Conservation (phyloP, 257 asterid species). For the Rauvolfia tetraphylla region DNA sequence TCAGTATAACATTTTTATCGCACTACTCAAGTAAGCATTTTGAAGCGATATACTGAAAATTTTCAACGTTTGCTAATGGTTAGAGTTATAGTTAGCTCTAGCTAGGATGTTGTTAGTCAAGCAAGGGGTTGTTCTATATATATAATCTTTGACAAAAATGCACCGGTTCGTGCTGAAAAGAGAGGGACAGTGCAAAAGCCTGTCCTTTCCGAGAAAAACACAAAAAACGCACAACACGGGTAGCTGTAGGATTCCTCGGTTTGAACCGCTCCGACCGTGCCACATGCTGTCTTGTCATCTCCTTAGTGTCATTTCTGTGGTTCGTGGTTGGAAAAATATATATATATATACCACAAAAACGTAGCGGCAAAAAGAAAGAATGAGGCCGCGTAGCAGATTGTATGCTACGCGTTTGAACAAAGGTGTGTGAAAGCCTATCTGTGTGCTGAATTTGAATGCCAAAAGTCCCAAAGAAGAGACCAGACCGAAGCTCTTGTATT, state of each 20-base stretch:
- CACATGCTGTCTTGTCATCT: slow-evolving; percentile 12
- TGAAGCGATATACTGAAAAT: too few species aligned
- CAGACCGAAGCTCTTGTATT: neutral
- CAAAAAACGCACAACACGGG: neutral
- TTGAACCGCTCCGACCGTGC: slow-evolving; percentile 1
- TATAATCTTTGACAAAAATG: neutral
- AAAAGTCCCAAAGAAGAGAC: neutral
- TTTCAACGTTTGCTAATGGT: too few species aligned
- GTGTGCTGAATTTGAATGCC: neutral
- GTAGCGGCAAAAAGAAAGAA: neutral
- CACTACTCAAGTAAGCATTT: too few species aligned
- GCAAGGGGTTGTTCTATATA: neutral
- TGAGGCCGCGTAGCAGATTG: neutral
- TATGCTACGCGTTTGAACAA: neutral
- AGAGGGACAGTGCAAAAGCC: slow-evolving; percentile 2
- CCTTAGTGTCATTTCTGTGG: neutral
- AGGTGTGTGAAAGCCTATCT: slow-evolving; percentile 10
- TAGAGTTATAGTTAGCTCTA: too few species aligned
- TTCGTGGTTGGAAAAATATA: neutral
- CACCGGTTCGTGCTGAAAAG: slow-evolving; percentile 12
- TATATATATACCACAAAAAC: neutral
- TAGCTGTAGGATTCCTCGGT: neutral
- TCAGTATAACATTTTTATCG: too few species aligned
- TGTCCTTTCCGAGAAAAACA: neutral
- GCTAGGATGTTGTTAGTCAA: neutral